Base-by-base conservation (phyloP, 768 basidiomycete genomes). In the Pleurotus salmoneostramineus region DNA sequence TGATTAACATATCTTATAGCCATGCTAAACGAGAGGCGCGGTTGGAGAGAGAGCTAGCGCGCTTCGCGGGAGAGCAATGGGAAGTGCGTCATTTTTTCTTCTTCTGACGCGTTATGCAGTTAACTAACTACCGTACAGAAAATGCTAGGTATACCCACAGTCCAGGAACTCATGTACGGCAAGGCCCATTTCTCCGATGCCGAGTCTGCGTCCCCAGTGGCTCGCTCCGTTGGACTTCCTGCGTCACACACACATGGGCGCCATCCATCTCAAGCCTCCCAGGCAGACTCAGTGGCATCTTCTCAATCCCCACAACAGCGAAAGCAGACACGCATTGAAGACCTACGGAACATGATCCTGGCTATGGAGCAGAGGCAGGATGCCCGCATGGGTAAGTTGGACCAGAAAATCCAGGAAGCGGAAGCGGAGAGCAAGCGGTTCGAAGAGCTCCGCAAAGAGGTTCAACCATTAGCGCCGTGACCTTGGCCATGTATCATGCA, bases 41-140 rank as follows among this genome's bases (percentile, higher is more conserved):
- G 70, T 79, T 93, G 36, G 91, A 94, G 66, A 79, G 82, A 34
- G 88, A 89, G 49, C 69, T 94, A 11, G 75, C 83, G 4, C 85
- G 81, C 60, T 70, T 91, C 17, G 87, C 83, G 0, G 91, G 91
- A 0, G 85, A 89, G 55, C 88, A 91, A 65, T 93, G 91, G 91
- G 88, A 91, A 83, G 89, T 87, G 58, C 37, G 78, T 64, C 15
- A 11, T 35, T 31, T 4, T 4, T 17, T 21, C 37, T 6, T 5
- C 8, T 10, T 49, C 8, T 49, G 10, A 32, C 17, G 15, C 15
- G 44, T 14, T 17, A 10, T 49, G 10, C 33, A 15, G 40, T 6
- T 46, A 4, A 49, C 34, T 72, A 69, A 64, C 64, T 33, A 65
- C 63, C 81, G 51, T 74, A 77, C 43, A 70, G 52, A 54, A 54